Conservation (phyloP, 768 basidiomycete species). For the Mrakia blollopis region DNA sequence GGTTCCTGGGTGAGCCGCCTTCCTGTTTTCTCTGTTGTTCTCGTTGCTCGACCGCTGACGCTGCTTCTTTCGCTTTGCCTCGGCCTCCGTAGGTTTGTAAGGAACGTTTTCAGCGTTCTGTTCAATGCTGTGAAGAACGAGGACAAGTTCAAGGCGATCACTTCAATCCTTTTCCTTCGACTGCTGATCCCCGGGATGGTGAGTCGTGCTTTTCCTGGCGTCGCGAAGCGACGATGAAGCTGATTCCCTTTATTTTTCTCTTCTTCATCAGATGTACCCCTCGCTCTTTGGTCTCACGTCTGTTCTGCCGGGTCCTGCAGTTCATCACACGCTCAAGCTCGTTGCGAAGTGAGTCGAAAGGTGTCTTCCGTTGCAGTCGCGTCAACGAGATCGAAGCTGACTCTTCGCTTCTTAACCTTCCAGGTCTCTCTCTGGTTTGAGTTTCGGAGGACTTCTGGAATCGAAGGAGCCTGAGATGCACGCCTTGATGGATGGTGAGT, state of each 20-base stretch:
- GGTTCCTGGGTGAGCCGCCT: slow-evolving; percentile 1
- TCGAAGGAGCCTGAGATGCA: slow-evolving; percentile 26
- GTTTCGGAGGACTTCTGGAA: slow-evolving; percentile 9
- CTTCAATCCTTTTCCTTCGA: slow-evolving; percentile 22
- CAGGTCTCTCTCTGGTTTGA: slow-evolving; percentile 13
- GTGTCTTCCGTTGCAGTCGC: neutral
- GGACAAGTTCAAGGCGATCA: slow-evolving; percentile 15
- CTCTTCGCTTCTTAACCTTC: neutral
- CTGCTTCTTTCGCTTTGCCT: neutral
- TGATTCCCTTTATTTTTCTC: neutral
- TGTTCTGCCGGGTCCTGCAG: neutral
- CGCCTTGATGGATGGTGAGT: neutral
- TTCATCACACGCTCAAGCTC: slow-evolving; percentile 13
- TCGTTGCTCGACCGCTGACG: neutral
- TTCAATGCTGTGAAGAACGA: slow-evolving; percentile 9
- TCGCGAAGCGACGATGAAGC: neutral
- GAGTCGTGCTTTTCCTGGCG: neutral
- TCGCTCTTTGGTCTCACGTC: slow-evolving; percentile 2
- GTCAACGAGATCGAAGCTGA: neutral
- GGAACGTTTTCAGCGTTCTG: slow-evolving; percentile 1
- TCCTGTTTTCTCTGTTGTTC: neutral
- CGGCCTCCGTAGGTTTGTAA: neutral
- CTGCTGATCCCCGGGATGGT: slow-evolving; percentile 12
- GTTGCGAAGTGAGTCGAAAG: neutral
- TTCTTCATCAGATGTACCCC: neutral